Evolutionary conservation across 352 stramenopile genomes (phyloP).

Genomic region (Peronospora destructor): DNA sequence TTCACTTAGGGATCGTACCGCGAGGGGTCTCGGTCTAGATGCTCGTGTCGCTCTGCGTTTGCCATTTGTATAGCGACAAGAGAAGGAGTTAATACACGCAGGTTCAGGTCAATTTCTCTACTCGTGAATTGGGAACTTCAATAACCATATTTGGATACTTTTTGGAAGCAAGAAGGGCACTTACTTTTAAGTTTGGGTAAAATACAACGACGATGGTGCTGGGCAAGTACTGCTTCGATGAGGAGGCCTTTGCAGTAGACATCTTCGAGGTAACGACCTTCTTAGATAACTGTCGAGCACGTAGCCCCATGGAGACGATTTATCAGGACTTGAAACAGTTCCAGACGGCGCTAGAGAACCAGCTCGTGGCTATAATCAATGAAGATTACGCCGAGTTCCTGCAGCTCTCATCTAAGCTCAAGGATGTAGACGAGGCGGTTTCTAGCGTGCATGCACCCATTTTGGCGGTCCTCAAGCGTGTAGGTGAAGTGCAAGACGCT

Average conservation of each 20-base stretch:
- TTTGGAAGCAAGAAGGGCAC: neutral
- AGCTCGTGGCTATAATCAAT: constrained; percentile 87
- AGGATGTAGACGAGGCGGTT: constrained; percentile 80
- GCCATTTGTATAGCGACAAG: constrained; percentile 9
- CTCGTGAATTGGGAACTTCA: neutral
- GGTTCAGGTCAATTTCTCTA: too few relatives aligned
- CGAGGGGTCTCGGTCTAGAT: constrained; percentile 46
- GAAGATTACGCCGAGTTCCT: constrained; percentile 87
- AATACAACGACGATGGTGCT: constrained; percentile 22
- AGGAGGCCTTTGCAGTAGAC: constrained; percentile 69
- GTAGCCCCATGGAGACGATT: constrained; percentile 77
- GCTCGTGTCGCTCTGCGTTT: constrained; percentile 29
- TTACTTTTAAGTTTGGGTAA: neutral
- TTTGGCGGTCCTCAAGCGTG: constrained; percentile 65
- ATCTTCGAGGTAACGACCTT: constrained; percentile 61
- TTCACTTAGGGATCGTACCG: constrained; percentile 20
- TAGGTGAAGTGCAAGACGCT: constrained; percentile 57
- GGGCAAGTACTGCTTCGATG: constrained; percentile 78
- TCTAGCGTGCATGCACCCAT: constrained; percentile 70
- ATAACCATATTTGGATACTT: neutral
- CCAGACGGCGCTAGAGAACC: constrained; percentile 81
- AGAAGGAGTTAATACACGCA: neutral
- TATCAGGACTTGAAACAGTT: constrained; percentile 80
- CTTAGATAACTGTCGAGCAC: constrained; percentile 68
- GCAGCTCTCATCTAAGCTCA: constrained; percentile 82